Percentiles rank a stretch among this genome's conserved stretches.
Conservation (phyloP, 257 asterid genomes). For the Salvia splendens region DNA sequence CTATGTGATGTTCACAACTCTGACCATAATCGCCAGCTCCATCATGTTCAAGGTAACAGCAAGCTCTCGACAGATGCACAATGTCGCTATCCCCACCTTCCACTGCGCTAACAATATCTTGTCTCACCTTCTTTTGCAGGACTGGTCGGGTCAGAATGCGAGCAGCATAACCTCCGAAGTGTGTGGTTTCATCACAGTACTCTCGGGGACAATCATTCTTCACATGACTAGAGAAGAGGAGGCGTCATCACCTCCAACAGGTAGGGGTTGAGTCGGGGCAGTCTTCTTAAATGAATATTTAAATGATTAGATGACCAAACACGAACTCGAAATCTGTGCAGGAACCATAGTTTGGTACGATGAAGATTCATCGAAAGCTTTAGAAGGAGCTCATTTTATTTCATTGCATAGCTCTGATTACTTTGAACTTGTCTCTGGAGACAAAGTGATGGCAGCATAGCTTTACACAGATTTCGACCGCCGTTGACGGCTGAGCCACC, state of each 20-base stretch:
- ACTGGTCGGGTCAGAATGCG: constrained; percentile 78
- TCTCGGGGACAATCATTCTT: constrained; percentile 77
- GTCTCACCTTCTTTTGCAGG: constrained; percentile 42
- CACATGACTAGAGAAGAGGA: constrained; percentile 80
- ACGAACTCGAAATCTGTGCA: constrained; percentile 32
- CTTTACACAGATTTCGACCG: constrained; percentile 33
- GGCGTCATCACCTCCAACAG: constrained; percentile 42
- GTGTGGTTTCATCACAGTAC: constrained; percentile 84
- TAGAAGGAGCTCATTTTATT: constrained; percentile 64
- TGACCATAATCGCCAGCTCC: constrained; percentile 74
- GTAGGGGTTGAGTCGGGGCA: constrained; percentile 33
- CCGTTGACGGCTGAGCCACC: constrained; percentile 15
- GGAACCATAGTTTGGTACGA: constrained; percentile 72
- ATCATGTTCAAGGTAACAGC: constrained; percentile 82
- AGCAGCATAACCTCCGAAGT: constrained; percentile 78
- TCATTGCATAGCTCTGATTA: constrained; percentile 59
- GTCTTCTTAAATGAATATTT: too few species aligned
- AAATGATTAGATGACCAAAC: too few species aligned
- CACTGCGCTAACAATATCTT: background rate
- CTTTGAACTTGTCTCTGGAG: constrained; percentile 54
- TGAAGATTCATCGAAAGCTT: constrained; percentile 52
- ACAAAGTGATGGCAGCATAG: constrained; percentile 40
- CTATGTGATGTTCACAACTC: constrained; percentile 88
- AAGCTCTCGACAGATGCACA: constrained; percentile 1
- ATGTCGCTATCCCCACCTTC: constrained; percentile 11